These are phyloP conservation scores for Penicillium atrosanguineum DNA, from an alignment of 495 filamentous ascomycete species.

Conservation along the genomic window DNA sequence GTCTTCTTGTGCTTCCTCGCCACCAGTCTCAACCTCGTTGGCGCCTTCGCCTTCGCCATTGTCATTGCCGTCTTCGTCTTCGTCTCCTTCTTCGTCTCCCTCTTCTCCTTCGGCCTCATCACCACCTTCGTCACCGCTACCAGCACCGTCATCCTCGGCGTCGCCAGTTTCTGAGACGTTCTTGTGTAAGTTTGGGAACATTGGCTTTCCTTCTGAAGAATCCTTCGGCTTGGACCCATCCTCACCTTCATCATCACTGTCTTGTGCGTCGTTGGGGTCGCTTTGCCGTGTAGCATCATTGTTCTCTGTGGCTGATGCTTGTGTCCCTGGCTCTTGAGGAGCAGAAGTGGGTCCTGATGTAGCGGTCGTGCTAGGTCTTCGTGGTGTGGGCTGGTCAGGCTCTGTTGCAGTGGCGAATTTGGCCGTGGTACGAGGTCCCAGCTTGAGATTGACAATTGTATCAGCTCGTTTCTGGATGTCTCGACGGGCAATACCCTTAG, in stretches of 20 bases:
- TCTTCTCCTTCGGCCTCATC: slow-evolving; percentile 56
- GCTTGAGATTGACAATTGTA: slow-evolving; percentile 46
- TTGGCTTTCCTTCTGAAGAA: slow-evolving; percentile 25
- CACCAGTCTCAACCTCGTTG: slow-evolving; percentile 17
- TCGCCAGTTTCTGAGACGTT: slow-evolving; percentile 26
- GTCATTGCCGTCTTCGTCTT: slow-evolving; percentile 13
- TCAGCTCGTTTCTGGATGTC: slow-evolving; percentile 65
- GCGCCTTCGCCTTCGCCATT: slow-evolving; percentile 7
- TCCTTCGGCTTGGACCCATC: slow-evolving; percentile 51
- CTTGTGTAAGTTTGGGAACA: slow-evolving; percentile 36
- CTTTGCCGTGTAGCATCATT: slow-evolving; percentile 26
- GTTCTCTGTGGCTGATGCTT: slow-evolving; percentile 13
- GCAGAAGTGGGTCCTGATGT: slow-evolving; percentile 19
- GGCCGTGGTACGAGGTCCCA: slow-evolving; percentile 34
- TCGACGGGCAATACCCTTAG: slow-evolving; percentile 60
- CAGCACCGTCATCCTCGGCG: slow-evolving; percentile 27
- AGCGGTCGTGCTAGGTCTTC: slow-evolving; percentile 5
- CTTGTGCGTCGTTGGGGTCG: slow-evolving; percentile 61
- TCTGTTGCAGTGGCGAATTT: slow-evolving; percentile 28
- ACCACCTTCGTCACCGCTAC: slow-evolving; percentile 22
- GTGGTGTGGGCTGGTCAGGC: slow-evolving; percentile 15
- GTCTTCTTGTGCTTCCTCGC: slow-evolving; percentile 16
- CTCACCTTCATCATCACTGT: slow-evolving; percentile 74
- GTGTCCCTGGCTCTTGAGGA: slow-evolving; percentile 3
- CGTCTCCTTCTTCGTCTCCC: slow-evolving; percentile 24